Evolutionary conservation across 805 yeast species (phyloP).

Genomic region (Candida vartiovaarae): DNA sequence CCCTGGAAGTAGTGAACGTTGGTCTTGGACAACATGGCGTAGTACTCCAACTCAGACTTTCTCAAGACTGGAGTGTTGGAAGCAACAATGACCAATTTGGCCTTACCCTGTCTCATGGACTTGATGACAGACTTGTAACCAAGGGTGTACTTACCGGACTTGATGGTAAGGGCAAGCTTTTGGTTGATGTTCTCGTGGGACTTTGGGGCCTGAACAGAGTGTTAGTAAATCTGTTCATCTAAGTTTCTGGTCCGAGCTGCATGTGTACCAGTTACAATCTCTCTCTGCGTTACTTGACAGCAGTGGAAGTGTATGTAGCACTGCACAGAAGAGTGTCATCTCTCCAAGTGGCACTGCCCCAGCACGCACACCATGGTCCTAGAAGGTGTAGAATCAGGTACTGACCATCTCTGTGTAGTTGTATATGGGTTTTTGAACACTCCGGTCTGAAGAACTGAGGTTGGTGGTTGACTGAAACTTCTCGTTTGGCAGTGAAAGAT

Average conservation of each 20-base stretch:
- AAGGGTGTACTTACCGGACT: constrained; percentile 99
- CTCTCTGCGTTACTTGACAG: too few species aligned
- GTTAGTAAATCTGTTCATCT: constrained; percentile 32
- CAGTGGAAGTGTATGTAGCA: too few species aligned
- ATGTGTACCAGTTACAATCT: too few species aligned
- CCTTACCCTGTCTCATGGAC: constrained; percentile 98
- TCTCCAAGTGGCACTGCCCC: constrained; percentile 59
- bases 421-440: constrained; percentile 43
- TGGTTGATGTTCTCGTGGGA: constrained; percentile 92
- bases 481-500: constrained; percentile 1
- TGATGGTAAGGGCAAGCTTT: constrained; percentile 95
- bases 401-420: constrained; percentile 97
- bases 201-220: constrained; percentile 78
- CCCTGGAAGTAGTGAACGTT: constrained; percentile 97
- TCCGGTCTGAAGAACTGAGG: constrained; percentile 65
- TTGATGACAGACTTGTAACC: constrained; percentile 99
- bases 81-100: constrained; percentile 96
- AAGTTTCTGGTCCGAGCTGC: background rate
- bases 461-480: constrained; percentile 1
- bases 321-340: background rate
- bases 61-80: constrained; percentile 99
- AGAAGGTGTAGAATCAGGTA: constrained; percentile 27
- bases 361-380: too few species aligned
- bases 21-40: constrained; percentile 99
- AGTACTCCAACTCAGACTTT: constrained; percentile 99